Percentiles rank a stretch among this genome's conserved stretches.
These are phyloP conservation scores for Dendrobium catenatum DNA, from an alignment of 106 monocot genomes.

Conservation along the genomic window DNA sequence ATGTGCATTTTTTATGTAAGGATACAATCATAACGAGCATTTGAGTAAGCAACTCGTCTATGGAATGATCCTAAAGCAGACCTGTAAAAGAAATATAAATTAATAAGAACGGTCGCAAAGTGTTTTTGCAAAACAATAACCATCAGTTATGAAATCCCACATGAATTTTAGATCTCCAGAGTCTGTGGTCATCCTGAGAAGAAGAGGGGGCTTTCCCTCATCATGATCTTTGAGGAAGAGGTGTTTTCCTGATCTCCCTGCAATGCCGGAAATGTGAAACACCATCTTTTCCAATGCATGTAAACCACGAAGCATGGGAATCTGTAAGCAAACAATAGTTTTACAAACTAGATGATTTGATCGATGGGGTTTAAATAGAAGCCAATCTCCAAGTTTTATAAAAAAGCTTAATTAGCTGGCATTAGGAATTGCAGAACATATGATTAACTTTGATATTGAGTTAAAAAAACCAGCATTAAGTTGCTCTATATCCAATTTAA, in stretches of 20 bases:
- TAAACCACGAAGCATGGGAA: conserved; percentile 65
- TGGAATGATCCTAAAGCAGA: conserved; percentile 74
- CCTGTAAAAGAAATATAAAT: conserved; percentile 29
- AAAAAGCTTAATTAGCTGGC: neutral
- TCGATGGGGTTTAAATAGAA: neutral
- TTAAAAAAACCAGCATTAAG: neutral
- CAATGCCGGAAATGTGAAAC: conserved; percentile 44
- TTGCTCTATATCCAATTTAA: neutral
- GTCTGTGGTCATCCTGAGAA: conserved; percentile 74
- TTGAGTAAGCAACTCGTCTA: conserved; percentile 69
- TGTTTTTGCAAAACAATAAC: neutral
- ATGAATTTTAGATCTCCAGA: conserved; percentile 59
- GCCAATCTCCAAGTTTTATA: neutral
- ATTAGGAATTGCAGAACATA: neutral
- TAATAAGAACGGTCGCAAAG: neutral
- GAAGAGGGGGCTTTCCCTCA: conserved; percentile 66
- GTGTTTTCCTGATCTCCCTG: conserved; percentile 74
- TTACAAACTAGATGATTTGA: neutral
- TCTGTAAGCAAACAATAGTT: conserved; percentile 25
- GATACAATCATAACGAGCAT: conserved; percentile 81
- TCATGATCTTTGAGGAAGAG: conserved; percentile 60
- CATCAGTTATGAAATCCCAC: conserved; percentile 20
- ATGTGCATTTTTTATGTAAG: conserved; percentile 15
- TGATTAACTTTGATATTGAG: neutral
- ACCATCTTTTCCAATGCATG: conserved; percentile 58